Conservation (phyloP, 352 stramenopile genomes). For the Globisporangium nunn region DNA sequence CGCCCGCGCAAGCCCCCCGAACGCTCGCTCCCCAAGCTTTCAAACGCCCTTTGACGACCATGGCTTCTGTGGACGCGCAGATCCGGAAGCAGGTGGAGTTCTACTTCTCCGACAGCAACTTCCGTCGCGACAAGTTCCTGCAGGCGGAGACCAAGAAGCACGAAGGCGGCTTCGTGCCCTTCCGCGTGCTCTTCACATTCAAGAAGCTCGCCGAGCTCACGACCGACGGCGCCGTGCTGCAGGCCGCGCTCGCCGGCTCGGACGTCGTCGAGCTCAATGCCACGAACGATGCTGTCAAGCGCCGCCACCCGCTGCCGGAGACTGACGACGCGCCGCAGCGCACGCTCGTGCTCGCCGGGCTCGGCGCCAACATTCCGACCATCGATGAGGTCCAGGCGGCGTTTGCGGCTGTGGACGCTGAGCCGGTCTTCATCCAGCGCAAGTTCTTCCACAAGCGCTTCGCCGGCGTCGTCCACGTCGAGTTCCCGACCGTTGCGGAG, state of each 20-base stretch:
- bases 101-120: constrained; percentile 92
- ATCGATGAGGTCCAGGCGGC: constrained; percentile 78
- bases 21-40: not conserved
- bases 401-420: constrained; percentile 40
- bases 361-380: constrained; percentile 52
- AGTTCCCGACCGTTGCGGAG: constrained; percentile 57
- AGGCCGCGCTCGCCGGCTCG: constrained; percentile 61
- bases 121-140: constrained; percentile 88
- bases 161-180: constrained; percentile 76
- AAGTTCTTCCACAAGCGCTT: constrained; percentile 71
- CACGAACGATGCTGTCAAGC: constrained; percentile 64
- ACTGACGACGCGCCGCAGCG: constrained; percentile 52
- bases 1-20: no score
- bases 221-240: constrained; percentile 58
- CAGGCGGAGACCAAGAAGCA: constrained; percentile 80
- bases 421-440: constrained; percentile 69
- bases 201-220: constrained; percentile 88
- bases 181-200: constrained; percentile 87
- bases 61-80: constrained; percentile 56
- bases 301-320: constrained; percentile 60
- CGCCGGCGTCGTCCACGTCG: constrained; percentile 61
- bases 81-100: constrained; percentile 91
- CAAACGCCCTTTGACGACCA: constrained; percentile 12
- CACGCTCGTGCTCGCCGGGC: constrained; percentile 64
- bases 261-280: constrained; percentile 79